These are phyloP conservation scores for Astrocystis sublimbata DNA, from an alignment of 495 filamentous ascomycete species.

Conservation along the genomic window DNA sequence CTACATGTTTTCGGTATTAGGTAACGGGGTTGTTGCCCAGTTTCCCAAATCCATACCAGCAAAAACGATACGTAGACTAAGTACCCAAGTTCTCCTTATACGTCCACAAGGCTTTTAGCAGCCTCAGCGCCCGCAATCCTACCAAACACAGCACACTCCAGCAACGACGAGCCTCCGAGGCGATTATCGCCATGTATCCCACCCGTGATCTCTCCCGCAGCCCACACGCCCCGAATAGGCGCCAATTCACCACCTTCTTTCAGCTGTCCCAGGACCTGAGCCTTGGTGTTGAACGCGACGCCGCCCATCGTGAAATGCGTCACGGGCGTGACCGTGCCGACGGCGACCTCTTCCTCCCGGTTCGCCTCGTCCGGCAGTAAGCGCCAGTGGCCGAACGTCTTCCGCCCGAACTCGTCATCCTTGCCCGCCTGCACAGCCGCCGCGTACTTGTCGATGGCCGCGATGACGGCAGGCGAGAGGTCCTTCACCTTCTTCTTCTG, in stretches of 20 bases:
- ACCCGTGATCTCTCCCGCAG: constrained; percentile 56
- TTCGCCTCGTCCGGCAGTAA: constrained; percentile 39
- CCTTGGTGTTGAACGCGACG: constrained; percentile 46
- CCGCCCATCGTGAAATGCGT: constrained; percentile 64
- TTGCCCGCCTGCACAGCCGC: constrained; percentile 35
- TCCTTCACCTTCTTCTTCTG: constrained; percentile 52
- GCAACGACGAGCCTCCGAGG: constrained; percentile 51
- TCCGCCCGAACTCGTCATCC: constrained; percentile 45
- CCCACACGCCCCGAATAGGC: constrained; percentile 51
- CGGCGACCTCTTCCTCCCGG: constrained; percentile 51
- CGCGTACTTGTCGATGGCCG: constrained; percentile 51
- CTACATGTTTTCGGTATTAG: no score
- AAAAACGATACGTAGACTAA: no score
- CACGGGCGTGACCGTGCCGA: constrained; percentile 60
- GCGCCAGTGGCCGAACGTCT: constrained; percentile 56
- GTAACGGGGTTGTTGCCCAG: no score
- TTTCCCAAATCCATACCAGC: not conserved
- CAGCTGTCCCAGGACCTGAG: constrained; percentile 39
- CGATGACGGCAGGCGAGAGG: constrained; percentile 40
- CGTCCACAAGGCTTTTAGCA: constrained; percentile 28
- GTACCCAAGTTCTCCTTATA: no score
- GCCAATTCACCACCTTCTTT: constrained; percentile 25
- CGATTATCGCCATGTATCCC: constrained; percentile 59
- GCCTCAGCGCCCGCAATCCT: constrained; percentile 54
- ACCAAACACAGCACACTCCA: constrained; percentile 63